A percentile compares a stretch with the other conserved stretches of the same genome.
Evolutionary conservation across 2,329 filamentous ascomycete genomes (phyloP).

Genomic region (Achaetomium macrosporum): DNA sequence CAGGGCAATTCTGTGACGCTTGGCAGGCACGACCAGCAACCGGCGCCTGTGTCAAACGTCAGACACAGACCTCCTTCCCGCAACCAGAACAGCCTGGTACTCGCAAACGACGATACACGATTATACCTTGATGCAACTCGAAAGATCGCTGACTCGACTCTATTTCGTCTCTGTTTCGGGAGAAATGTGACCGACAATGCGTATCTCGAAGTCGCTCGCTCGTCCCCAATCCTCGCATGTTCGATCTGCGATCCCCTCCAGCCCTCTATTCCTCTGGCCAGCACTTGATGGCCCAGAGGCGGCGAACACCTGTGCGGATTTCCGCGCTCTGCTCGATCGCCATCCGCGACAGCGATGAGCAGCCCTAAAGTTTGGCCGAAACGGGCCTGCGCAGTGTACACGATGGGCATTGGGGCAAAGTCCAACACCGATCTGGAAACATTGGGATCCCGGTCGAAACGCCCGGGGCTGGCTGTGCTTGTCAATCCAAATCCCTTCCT

Average conservation of each 20-base stretch:
- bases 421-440: no score
- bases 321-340: background rate
- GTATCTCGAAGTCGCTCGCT: constrained; percentile 8
- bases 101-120: constrained; percentile 18
- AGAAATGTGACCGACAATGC: background rate
- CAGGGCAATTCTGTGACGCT: constrained; percentile 24
- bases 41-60: constrained; percentile 35
- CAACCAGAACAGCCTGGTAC: constrained; percentile 10
- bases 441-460: no score
- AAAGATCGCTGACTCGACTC: background rate
- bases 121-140: constrained; percentile 17
- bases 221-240: constrained; percentile 1
- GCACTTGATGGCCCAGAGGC: constrained; percentile 3
- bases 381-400: background rate
- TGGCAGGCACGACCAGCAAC: constrained; percentile 34
- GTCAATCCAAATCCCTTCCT: background rate
- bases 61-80: constrained; percentile 30
- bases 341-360: background rate
- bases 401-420: background rate
- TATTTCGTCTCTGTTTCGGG: background rate
- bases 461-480: background rate
- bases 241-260: background rate
- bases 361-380: background rate
- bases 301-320: constrained; percentile 3
- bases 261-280: constrained; percentile 1